Evolutionary conservation across 352 stramenopile species (phyloP).

Genomic region (Phytophthora boehmeriae): DNA sequence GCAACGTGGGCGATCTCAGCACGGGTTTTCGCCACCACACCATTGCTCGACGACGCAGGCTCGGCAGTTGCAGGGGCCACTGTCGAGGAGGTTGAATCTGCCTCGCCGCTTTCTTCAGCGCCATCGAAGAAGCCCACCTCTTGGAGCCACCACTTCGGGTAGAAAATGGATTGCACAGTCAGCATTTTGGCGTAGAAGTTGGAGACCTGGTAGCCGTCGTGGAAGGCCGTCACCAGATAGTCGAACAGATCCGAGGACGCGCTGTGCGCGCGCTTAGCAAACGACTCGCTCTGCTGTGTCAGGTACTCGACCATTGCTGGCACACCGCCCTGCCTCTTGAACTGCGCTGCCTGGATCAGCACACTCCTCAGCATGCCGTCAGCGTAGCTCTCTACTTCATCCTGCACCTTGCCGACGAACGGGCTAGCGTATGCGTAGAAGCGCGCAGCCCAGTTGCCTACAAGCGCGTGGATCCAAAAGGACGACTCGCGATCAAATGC

Average conservation of each 20-base stretch:
- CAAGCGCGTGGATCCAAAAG: conserved; percentile 83
- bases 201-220: conserved; percentile 81
- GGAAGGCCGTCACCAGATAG: conserved; percentile 76
- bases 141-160: conserved; percentile 86
- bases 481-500: conserved; percentile 62
- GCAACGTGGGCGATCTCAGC: conserved; percentile 17
- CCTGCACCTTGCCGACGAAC: conserved; percentile 61
- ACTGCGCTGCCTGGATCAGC: conserved; percentile 35
- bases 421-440: conserved; percentile 79
- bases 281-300: conserved; percentile 53
- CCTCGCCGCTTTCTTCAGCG: conserved; percentile 15
- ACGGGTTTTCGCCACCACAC: conserved; percentile 18
- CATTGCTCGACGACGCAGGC: conserved; percentile 20
- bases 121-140: conserved; percentile 75
- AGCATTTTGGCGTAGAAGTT: conserved; percentile 51
- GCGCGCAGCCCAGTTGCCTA: conserved; percentile 84
- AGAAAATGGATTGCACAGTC: conserved; percentile 68
- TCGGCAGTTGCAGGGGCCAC: conserved; percentile 7
- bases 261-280: conserved; percentile 56
- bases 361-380: conserved; percentile 44
- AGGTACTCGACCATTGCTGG: conserved; percentile 58
- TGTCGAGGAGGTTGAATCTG: conserved; percentile 8
- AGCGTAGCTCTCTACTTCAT: conserved; percentile 58
- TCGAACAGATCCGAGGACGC: conserved; percentile 69
- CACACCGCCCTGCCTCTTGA: conserved; percentile 49